Base-by-base conservation (phyloP, 306 rosid species). In the Delonix regia region DNA sequence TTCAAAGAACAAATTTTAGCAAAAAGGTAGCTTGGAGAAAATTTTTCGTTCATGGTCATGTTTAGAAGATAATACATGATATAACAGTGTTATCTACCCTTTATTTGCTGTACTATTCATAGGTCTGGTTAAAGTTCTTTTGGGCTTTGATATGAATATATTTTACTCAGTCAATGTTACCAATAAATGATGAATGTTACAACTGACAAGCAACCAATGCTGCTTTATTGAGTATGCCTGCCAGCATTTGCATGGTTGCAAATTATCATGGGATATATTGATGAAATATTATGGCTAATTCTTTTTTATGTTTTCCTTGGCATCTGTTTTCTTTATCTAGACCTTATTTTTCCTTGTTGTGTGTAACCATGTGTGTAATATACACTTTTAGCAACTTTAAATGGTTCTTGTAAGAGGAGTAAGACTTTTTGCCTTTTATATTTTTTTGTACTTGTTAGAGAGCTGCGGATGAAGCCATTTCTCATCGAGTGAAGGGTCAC, bases 401-500 rank as follows among this genome's bases (percentile, higher is more conserved):
- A 5, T 25, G 48, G 22, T 44, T 24, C 39, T 34, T 34, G 11
- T 63, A 9, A 41, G 80, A 66, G 53, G 21, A n/a, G 14, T 71
- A 18, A n/a, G 75, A 80, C 44, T 71, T 24, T 48, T 74, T 27
- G 34, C 51, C 70, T 86, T 59, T 80, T 78, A 67, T 81, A 25
- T 28, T 14, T 28, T 27, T 60, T 60, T 60, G 9, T 5, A 72
- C 41, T 73, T 77, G 18, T 74, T 75, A 96, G 99, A 91, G 98
- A 85, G 82, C 77, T 9, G 90, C 83, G 42, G 96, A 89, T 77
- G 99, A 90, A 87, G 90, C 94, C 22, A 49, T 90, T 86, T 68
- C 80, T 27, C 97, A 87, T 88, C 80, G 24, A 72, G 97, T 66
- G 67, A 78, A 76, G 86, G 99, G 99, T 80, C 96, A 82, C 83